Base-by-base conservation (phyloP, 2,329 filamentous ascomycete genomes). In the Anisogramma anomala region DNA sequence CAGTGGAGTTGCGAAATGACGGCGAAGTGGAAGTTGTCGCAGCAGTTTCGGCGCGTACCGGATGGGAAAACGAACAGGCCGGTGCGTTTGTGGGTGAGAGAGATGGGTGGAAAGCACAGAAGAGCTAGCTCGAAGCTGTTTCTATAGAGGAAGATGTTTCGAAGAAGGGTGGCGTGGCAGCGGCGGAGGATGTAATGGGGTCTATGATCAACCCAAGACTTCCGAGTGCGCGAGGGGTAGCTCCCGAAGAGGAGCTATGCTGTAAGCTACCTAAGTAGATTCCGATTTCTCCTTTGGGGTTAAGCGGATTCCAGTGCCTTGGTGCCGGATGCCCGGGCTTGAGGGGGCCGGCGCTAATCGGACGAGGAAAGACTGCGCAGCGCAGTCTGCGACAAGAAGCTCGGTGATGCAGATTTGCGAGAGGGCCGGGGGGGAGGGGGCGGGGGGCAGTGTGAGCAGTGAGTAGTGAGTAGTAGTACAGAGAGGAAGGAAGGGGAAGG, bases 141-240 rank as follows among this genome's bases (percentile, higher is more conserved):
- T n/a, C n/a, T n/a, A n/a, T n/a, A n/a, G n/a, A n/a, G n/a, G 57
- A 55, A 59, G 55, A 54, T 58, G 62, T 65, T 65, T 64, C 60
- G 61, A 62, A 58, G 52, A 51, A 47, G 46, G 47, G 45, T 50
- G 48, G 52, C 49, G 9, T 23, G 22, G 22, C 34, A 15, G 14
- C 26, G 23, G 17, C 25, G 25, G 25, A 10, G n/a, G n/a, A n/a
- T n/a, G n/a, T n/a, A n/a, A n/a, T 23, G 22, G 9, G 22, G 22
- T 23, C 22, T 9, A 23, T n/a, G n/a, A n/a, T n/a, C n/a, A 13
- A 4, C 11, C 25, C 25, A 13, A 27, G 25, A 23, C 22, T 23
- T 23, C 22, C 6, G 22, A 23, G 22, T 9, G 22, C 22, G 22
- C 22, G 22, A 23, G 22, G 22, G 25, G 7, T 27, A 27, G 25